These are phyloP conservation scores for Populus hybrid DNA, from an alignment of 441 rosid genomes.

Conservation along the genomic window DNA sequence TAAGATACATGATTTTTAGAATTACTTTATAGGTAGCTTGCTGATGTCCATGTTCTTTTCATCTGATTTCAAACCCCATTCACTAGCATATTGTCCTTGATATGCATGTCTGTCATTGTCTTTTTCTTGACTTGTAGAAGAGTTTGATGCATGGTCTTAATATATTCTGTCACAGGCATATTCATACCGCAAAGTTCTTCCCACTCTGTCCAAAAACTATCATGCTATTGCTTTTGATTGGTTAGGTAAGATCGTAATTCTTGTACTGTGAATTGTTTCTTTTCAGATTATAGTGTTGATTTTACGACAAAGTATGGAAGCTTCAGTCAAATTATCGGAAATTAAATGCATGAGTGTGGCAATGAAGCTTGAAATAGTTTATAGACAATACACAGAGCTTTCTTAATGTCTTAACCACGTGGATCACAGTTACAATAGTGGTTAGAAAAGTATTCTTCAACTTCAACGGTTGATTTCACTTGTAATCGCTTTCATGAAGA, in stretches of 20 bases:
- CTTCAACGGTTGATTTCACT: background rate
- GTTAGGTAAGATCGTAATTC: constrained; percentile 46
- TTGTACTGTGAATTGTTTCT: background rate
- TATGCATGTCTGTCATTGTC: background rate
- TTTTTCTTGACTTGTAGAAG: background rate
- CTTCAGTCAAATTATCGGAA: background rate
- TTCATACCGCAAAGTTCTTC: constrained; percentile 81
- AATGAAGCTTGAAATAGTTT: background rate
- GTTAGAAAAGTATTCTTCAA: background rate
- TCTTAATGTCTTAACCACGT: background rate
- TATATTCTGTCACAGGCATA: constrained; percentile 53
- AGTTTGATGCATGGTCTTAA: background rate
- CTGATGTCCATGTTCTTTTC: background rate
- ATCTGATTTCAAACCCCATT: background rate
- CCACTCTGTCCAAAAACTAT: constrained; percentile 62
- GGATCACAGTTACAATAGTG: background rate
- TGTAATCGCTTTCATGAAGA: background rate
- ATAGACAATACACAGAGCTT: background rate
- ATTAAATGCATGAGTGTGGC: background rate
- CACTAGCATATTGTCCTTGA: background rate
- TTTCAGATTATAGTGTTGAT: background rate
- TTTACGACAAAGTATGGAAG: background rate
- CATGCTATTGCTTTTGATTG: constrained; percentile 86
- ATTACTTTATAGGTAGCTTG: background rate
- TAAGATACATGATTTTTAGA: background rate